Conservation (phyloP, 306 rosid species). For the Pyrus betulifolia region DNA sequence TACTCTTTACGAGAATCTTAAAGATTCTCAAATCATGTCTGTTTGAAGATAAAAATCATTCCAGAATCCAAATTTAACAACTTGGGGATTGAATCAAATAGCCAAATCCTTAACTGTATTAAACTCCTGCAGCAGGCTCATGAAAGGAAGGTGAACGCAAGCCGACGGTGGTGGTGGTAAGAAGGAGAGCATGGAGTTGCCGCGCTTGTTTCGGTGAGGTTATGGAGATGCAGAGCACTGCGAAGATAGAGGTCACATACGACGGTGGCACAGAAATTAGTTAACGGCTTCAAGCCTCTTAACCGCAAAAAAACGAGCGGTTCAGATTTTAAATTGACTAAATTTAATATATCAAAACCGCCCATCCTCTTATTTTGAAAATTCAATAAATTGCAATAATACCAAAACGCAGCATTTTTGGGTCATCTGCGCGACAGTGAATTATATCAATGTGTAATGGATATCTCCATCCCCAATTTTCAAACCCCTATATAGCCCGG, state of each 20-base stretch:
- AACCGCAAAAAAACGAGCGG: background rate
- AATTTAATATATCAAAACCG: background rate
- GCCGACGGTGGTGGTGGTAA: constrained; percentile 29
- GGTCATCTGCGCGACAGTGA: too few relatives aligned
- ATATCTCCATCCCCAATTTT: too few relatives aligned
- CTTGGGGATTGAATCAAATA: constrained; percentile 54
- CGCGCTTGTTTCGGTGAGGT: constrained; percentile 56
- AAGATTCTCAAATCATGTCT: too few relatives aligned
- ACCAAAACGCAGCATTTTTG: too few relatives aligned
- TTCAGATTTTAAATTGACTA: background rate
- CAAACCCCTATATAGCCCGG: too few relatives aligned
- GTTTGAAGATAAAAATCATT: constrained; percentile 44
- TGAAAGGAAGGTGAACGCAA: constrained; percentile 46
- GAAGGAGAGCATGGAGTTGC: constrained; percentile 60
- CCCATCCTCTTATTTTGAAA: too few relatives aligned
- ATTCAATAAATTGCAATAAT: too few relatives aligned
- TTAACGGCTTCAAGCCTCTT: background rate
- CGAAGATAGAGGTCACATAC: background rate
- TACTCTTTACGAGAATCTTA: too few relatives aligned
- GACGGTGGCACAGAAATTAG: constrained; percentile 19
- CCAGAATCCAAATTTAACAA: constrained; percentile 56
- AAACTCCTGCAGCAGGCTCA: constrained; percentile 62
- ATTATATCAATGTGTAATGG: too few relatives aligned
- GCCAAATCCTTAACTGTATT: constrained; percentile 50
- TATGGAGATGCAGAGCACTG: constrained; percentile 35